Base-by-base conservation (phyloP, 31 red algal species). In the Odonthalia washingtoniensis region DNA sequence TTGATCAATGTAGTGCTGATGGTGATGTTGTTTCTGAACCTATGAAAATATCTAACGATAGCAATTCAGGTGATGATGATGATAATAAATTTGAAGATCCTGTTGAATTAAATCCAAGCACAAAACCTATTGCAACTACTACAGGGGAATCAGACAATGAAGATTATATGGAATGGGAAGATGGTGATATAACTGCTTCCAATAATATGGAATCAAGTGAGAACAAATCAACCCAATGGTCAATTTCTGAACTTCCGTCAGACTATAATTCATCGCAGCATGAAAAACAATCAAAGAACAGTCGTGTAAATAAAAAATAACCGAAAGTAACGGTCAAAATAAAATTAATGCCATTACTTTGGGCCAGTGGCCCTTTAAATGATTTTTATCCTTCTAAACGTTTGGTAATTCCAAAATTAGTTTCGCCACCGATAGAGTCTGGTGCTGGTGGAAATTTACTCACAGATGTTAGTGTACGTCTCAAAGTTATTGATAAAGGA, bases 111-210 rank as follows among this genome's bases (percentile, higher is more conserved):
- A 92, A 92, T 80, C 46, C 65, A 45, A 41, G 62, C 17, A 35
- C 41, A 4, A 52, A 30, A 30, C 36, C 42, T 1, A 87, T 72
- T 40, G 32, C 65, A 30, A 52, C 53, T 53, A 65, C 46, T 39
- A 5, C 33, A 41, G 53, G 28, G 36, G 84, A 78, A 24, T 64
- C 81, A 6, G 90, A 92, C 1, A 86, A 81, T 17, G 93, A 95
- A 39, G 93, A 95, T 40, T 87, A 90, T 46, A 88, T 95, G 60
- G 87, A 91, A 60, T 95, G 93, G 93, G 93, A 95, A 73, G 93
- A 95, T 78, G 84, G 84, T 44, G 72, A 72, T 63, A 17, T 77
- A 14, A 43, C 72, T 42, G 84, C 36, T 32, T 33, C 43, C 27
- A 78, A 83, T 43, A 63, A 83, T n/a, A n/a, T n/a, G n/a, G n/a